Percentiles rank a stretch among this genome's conserved stretches.
Evolutionary conservation across 441 rosid genomes (phyloP).

Genomic region (Aleurites moluccanus): DNA sequence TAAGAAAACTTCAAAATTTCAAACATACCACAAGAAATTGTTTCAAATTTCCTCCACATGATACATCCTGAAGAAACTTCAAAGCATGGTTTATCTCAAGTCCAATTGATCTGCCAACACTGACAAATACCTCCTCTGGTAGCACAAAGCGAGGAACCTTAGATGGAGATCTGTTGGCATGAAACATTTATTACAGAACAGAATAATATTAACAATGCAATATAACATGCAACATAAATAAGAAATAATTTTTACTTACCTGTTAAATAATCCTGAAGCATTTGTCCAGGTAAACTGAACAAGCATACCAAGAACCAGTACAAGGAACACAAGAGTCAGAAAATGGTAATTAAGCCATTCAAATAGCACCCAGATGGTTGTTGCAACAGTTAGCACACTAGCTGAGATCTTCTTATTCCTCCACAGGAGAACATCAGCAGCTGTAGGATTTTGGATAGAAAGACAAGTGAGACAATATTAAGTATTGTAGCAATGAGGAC

Average conservation of each 20-base stretch:
- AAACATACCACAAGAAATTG: slow-evolving; percentile 67
- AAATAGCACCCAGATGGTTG: slow-evolving; percentile 84
- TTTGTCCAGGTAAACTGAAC: slow-evolving; percentile 82
- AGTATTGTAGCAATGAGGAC: neutral
- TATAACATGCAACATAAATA: slow-evolving; percentile 6
- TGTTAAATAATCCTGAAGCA: slow-evolving; percentile 64
- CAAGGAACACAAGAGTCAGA: slow-evolving; percentile 59
- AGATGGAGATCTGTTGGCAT: slow-evolving; percentile 54
- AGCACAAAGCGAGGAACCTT: slow-evolving; percentile 73
- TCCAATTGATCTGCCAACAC: slow-evolving; percentile 59
- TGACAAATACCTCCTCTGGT: slow-evolving; percentile 70
- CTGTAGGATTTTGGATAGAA: slow-evolving; percentile 36
- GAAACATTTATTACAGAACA: slow-evolving; percentile 6
- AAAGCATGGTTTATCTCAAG: slow-evolving; percentile 62
- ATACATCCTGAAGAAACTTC: slow-evolving; percentile 67
- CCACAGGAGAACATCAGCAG: slow-evolving; percentile 99
- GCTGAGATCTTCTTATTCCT: slow-evolving; percentile 98
- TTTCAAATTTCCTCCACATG: slow-evolving; percentile 72
- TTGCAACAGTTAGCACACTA: slow-evolving; percentile 66
- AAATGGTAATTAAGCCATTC: slow-evolving; percentile 96
- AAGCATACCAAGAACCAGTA: slow-evolving; percentile 75
- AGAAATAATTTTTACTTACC: slow-evolving; percentile 37
- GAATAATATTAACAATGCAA: neutral
- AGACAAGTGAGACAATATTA: slow-evolving; percentile 11
- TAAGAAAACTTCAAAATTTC: slow-evolving; percentile 10